Percentiles rank a stretch among this genome's conserved stretches.
Conservation (phyloP, 2,329 filamentous ascomycete genomes). For the Triangularia verruculosa region DNA sequence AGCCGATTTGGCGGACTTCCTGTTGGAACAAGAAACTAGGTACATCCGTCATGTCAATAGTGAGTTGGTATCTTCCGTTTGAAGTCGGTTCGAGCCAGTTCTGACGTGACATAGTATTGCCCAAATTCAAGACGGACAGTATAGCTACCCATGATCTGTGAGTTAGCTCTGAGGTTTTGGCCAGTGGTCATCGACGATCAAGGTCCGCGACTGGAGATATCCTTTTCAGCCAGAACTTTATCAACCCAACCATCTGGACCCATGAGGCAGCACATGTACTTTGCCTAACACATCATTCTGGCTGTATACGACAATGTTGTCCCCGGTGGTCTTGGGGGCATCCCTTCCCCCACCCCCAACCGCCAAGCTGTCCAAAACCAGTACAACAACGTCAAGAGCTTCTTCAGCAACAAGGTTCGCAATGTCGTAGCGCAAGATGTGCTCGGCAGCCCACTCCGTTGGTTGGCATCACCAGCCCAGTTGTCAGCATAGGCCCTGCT, state of each 20-base stretch:
- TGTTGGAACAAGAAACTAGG: background rate
- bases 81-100: too few species aligned
- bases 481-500: slow-evolving; percentile 4
- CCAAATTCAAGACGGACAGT: background rate
- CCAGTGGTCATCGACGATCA: too few species aligned
- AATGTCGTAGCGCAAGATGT: background rate
- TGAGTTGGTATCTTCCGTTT: background rate
- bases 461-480: background rate
- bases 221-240: background rate
- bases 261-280: slow-evolving; percentile 1
- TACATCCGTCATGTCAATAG: slow-evolving; percentile 1
- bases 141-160: background rate
- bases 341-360: background rate
- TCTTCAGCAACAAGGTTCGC: background rate
- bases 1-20: background rate
- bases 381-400: background rate
- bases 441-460: background rate
- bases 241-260: background rate
- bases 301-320: slow-evolving; percentile 2
- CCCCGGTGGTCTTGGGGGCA: background rate
- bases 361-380: background rate
- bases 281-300: slow-evolving; percentile 4
- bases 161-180: background rate
- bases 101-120: background rate
- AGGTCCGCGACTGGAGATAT: background rate